Percentiles rank a stretch among this genome's conserved stretches.
phyloP scores from a whole-genome alignment of 169 alveolate species.

The Plasmodium coatneyi region DNA sequence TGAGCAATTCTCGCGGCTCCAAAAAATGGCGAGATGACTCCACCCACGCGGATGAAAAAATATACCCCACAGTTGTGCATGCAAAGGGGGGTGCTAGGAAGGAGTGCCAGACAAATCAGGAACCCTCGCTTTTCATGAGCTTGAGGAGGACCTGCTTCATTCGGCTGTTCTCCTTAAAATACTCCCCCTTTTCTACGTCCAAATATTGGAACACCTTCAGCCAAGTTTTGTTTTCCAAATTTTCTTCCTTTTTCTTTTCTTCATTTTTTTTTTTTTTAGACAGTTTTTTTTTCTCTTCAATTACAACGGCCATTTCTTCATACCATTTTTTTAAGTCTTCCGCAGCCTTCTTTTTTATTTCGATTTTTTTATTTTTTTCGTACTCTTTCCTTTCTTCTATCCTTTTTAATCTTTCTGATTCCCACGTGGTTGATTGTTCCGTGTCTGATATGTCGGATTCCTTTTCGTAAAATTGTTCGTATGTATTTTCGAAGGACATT shows the following conservation, averaged over 20 bases:
- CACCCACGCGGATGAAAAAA: background rate
- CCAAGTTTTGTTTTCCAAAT: slow-evolving; percentile 60
- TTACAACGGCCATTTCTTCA: slow-evolving; percentile 62
- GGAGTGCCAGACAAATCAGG: background rate
- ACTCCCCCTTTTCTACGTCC: slow-evolving; percentile 60
- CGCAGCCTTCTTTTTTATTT: slow-evolving; percentile 69
- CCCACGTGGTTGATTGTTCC: slow-evolving; percentile 48
- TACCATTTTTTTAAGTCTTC: slow-evolving; percentile 69
- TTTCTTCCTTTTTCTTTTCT: slow-evolving; percentile 68
- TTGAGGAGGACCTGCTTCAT: slow-evolving; percentile 59
- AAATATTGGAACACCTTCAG: slow-evolving; percentile 46
- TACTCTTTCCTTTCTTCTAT: slow-evolving; percentile 67
- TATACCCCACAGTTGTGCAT: background rate
- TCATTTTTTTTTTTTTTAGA: slow-evolving; percentile 45
- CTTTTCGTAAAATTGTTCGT: slow-evolving; percentile 64
- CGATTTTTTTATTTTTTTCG: slow-evolving; percentile 58
- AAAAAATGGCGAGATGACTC: background rate
- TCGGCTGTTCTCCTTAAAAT: slow-evolving; percentile 63
- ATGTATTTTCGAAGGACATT: slow-evolving; percentile 60
- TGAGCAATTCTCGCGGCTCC: background rate
- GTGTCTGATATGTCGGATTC: slow-evolving; percentile 72
- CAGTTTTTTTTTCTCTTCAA: slow-evolving; percentile 57
- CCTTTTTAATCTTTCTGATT: slow-evolving; percentile 53
- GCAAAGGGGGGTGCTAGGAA: background rate
- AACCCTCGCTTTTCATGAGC: slow-evolving; percentile 34